phyloP scores from a whole-genome alignment of 2,329 filamentous ascomycete species.

The Neophaeococcomyces aloes region DNA sequence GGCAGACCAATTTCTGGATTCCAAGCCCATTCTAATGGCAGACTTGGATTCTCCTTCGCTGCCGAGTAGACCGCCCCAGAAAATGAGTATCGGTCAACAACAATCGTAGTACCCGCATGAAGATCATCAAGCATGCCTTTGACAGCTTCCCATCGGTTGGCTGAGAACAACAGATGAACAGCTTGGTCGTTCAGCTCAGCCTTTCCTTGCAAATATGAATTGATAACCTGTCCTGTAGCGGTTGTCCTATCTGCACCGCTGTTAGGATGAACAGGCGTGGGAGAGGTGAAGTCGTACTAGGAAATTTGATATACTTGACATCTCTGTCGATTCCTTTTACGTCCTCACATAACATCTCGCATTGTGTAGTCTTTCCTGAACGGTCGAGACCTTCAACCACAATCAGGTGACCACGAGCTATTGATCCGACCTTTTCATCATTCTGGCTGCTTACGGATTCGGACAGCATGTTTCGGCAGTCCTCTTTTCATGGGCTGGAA shows the following conservation, averaged over 20 bases:
- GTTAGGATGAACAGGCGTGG: not conserved
- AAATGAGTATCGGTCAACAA: slow-evolving; percentile 92
- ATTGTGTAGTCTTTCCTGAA: slow-evolving; percentile 88
- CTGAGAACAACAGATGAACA: slow-evolving; percentile 81
- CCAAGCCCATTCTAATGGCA: slow-evolving; percentile 70
- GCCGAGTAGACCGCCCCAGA: slow-evolving; percentile 88
- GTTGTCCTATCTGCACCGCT: slow-evolving; percentile 59
- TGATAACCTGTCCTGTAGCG: slow-evolving; percentile 77
- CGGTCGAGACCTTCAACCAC: slow-evolving; percentile 83
- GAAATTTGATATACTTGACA: slow-evolving; percentile 54
- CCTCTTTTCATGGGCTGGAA: too few species aligned
- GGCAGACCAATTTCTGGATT: slow-evolving; percentile 78
- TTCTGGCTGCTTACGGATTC: too few species aligned
- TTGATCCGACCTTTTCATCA: not conserved
- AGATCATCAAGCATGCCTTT: slow-evolving; percentile 40
- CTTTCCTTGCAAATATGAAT: slow-evolving; percentile 64
- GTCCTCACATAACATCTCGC: slow-evolving; percentile 51
- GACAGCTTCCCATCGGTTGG: slow-evolving; percentile 73
- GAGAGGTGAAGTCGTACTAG: slow-evolving; percentile 38
- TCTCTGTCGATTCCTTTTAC: slow-evolving; percentile 42
- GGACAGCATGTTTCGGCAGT: too few species aligned
- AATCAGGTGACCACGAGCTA: slow-evolving; percentile 54
- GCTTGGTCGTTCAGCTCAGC: slow-evolving; percentile 72
- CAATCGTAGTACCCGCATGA: slow-evolving; percentile 57
- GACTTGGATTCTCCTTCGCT: slow-evolving; percentile 63